A percentile compares a stretch with the other conserved stretches of the same genome.
Evolutionary conservation across 2,329 filamentous ascomycete species (phyloP).

Genomic region (Exserohilum turcica): DNA sequence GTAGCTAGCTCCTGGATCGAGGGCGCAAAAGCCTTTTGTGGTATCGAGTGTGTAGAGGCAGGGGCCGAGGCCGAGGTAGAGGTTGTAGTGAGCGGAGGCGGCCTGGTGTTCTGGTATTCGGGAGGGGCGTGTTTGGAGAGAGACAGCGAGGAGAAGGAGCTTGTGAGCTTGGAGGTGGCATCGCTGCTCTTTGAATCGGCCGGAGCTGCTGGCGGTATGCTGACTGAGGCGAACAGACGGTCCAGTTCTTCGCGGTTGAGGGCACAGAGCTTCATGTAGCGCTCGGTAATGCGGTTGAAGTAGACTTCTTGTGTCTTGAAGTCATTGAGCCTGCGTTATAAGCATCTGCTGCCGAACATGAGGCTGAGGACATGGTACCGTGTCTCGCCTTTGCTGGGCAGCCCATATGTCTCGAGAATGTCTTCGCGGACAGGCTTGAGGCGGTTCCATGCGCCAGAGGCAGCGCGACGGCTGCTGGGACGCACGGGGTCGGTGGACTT

Average conservation of each 20-base stretch:
- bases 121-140: constrained; percentile 27
- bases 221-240: constrained; percentile 72
- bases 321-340: constrained; percentile 56
- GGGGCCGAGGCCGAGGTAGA: constrained; percentile 7
- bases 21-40: constrained; percentile 35
- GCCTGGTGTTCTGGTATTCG: constrained; percentile 6
- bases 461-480: constrained; percentile 45
- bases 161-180: constrained; percentile 15
- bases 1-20: constrained; percentile 65
- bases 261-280: constrained; percentile 89
- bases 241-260: constrained; percentile 75
- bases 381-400: constrained; percentile 89
- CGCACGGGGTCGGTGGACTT: constrained; percentile 39
- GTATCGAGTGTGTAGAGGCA: constrained; percentile 28
- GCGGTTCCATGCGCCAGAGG: constrained; percentile 47
- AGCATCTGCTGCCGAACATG: not conserved
- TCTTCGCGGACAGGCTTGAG: constrained; percentile 77
- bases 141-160: constrained; percentile 22
- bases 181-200: constrained; percentile 4
- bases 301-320: constrained; percentile 81
- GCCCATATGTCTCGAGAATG: constrained; percentile 77
- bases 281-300: constrained; percentile 83
- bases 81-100: constrained; percentile 1
- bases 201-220: constrained; percentile 20
- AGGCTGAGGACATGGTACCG: constrained; percentile 59